Conservation (phyloP, 805 yeast genomes). For the Candida corydali region DNA sequence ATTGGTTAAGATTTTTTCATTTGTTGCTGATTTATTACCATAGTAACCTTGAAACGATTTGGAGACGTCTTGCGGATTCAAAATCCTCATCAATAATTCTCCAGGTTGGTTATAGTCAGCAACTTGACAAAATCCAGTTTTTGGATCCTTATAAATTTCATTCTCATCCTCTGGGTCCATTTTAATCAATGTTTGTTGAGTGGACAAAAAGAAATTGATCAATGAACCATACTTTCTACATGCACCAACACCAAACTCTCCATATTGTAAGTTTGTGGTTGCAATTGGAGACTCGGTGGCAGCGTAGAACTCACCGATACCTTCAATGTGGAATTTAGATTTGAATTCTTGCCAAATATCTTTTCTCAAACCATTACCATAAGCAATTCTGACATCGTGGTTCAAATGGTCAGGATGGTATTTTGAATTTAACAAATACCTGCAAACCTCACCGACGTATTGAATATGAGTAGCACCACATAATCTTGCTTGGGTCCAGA, state of each 20-base stretch:
- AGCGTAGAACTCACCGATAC: conserved; percentile 88
- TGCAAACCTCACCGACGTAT: conserved; percentile 93
- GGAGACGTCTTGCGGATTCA: conserved; percentile 59
- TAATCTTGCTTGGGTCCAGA: conserved; percentile 84
- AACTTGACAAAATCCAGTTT: conserved; percentile 53
- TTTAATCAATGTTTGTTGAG: conserved; percentile 58
- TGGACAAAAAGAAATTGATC: conserved; percentile 47
- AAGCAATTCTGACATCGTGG: conserved; percentile 66
- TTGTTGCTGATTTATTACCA: conserved; percentile 75
- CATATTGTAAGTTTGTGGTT: conserved; percentile 72
- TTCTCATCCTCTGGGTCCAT: conserved; percentile 81
- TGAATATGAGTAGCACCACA: conserved; percentile 76
- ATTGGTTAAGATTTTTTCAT: conserved; percentile 66
- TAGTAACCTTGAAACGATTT: conserved; percentile 85
- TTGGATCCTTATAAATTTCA: conserved; percentile 63
- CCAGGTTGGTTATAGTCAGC: conserved; percentile 71
- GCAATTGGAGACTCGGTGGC: conserved; percentile 93
- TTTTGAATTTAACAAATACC: conserved; percentile 70
- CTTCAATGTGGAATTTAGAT: conserved; percentile 65
- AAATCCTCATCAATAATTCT: conserved; percentile 75
- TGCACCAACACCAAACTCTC: conserved; percentile 82
- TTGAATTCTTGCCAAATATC: conserved; percentile 87
- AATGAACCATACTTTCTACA: conserved; percentile 73
- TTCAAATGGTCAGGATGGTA: conserved; percentile 59
- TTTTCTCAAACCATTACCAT: conserved; percentile 86